Base-by-base conservation (phyloP, 768 basidiomycete species). In the Naganishia kalamii region DNA sequence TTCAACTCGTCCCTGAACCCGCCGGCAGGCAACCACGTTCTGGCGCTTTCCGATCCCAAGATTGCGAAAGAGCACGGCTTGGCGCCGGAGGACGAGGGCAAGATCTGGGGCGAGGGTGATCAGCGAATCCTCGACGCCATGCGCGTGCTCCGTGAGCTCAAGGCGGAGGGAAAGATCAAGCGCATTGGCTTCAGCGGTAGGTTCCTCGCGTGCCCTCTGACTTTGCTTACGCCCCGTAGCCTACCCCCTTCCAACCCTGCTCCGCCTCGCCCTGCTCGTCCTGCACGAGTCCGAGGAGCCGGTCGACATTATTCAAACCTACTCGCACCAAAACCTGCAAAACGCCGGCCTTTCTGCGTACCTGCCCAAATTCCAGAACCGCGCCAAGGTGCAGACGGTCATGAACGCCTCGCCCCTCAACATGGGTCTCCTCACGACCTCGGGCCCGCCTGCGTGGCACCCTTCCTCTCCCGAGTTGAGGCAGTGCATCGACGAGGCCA, bases 381-480 rank as follows among this genome's bases (percentile, higher is more conserved):
- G 65, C 27, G 75, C 72, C 6, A 48, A 65, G 21, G 71, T 77
- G 2, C 46, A 59, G n/a, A 62, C 70, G 27, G 65, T 79, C 19
- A 65, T 72, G 21, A 77, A 74, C 52, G 78, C 78, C n/a, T 71
- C 73, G 4, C 78, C 78, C 10, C 68, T 78, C 33, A 68, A 73
- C 32, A 79, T 79, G 78, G 77, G 77, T 4, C 60, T 77, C 8
- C 62, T 79, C 35, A 74, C 75, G 1, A 70, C 68, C 7, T 11
- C 35, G 2, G 75, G 76, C 2, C 69, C 69, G 19, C 75, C 77
- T 1, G 68, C 23, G 6, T 79, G 78, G 78, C 78, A 79, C 62
- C 78, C 77, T 15, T 70, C 68, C 2, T 43, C 62, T 32, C 43
- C 61, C 5, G 62, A 67, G 15, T 19, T 41, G 15, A 62, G 52